Evolutionary conservation across 129 eudicot genomes (phyloP).

Genomic region (Lactuca saligna): DNA sequence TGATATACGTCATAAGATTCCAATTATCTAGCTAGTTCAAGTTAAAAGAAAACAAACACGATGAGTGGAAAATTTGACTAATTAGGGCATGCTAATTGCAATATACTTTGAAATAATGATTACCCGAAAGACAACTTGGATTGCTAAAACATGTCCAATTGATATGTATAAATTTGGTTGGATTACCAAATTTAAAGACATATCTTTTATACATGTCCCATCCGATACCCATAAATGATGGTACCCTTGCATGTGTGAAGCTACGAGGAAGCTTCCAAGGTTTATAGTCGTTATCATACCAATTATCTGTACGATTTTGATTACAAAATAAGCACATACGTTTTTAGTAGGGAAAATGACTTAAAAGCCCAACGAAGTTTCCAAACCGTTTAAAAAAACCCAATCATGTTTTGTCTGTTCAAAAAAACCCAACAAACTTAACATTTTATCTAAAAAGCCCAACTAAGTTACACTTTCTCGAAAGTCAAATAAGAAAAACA

Average conservation of each 20-base stretch:
- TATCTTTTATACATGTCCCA: constrained; percentile 20
- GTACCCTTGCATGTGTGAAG: constrained; percentile 22
- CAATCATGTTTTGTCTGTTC: no score
- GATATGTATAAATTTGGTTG: background rate
- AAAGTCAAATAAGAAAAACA: no score
- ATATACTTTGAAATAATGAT: background rate
- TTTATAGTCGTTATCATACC: constrained; percentile 21
- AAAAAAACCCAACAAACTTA: no score
- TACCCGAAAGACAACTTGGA: background rate
- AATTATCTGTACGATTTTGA: constrained; percentile 21
- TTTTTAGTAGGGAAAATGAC: no score
- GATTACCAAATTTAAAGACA: constrained; percentile 22
- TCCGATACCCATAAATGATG: constrained; percentile 16
- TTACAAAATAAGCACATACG: constrained; percentile 16
- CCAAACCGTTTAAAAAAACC: no score
- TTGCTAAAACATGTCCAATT: constrained; percentile 3
- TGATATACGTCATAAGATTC: no score
- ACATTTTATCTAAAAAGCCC: no score
- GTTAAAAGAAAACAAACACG: background rate
- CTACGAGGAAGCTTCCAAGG: constrained; percentile 29
- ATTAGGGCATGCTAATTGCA: constrained; percentile 14
- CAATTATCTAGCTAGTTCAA: background rate
- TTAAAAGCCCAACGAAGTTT: no score
- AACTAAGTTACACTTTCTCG: no score
- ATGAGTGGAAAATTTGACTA: background rate